A percentile compares a stretch with the other conserved stretches of the same genome.
Evolutionary conservation across 2,329 filamentous ascomycete species (phyloP).

Genomic region (Nothophaeocryptopus gaeumannii): DNA sequence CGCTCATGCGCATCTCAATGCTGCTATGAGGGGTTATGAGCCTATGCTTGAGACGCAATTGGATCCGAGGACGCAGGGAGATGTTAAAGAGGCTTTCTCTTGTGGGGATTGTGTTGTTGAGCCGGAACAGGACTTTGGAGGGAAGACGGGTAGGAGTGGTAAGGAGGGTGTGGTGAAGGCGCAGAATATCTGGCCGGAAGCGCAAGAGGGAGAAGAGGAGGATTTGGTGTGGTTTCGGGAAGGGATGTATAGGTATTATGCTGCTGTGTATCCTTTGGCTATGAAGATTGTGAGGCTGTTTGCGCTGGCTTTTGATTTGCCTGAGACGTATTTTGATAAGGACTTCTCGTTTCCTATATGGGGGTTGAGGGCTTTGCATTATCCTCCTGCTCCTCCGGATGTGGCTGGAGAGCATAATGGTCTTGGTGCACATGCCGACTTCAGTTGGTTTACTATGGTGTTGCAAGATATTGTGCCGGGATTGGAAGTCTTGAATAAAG

Average conservation of each 20-base stretch:
- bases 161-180: conserved; percentile 22
- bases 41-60: conserved; percentile 38
- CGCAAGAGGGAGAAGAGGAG: conserved; percentile 20
- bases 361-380: conserved; percentile 42
- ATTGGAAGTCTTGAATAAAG: conserved; percentile 44
- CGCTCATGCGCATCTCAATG: conserved; percentile 36
- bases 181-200: conserved; percentile 38
- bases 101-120: conserved; percentile 41
- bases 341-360: conserved; percentile 42
- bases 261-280: conserved; percentile 31
- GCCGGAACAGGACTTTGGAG: conserved; percentile 35
- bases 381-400: conserved; percentile 36
- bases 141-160: conserved; percentile 7
- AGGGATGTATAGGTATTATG: conserved; percentile 38
- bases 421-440: conserved; percentile 42
- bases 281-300: conserved; percentile 36
- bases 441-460: conserved; percentile 45
- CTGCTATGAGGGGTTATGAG: conserved; percentile 38
- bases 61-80: conserved; percentile 36
- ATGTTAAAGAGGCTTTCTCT: conserved; percentile 35
- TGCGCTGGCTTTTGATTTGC: conserved; percentile 35
- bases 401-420: conserved; percentile 27
- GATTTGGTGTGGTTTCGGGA: conserved; percentile 30
- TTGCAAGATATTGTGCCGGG: conserved; percentile 31
- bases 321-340: conserved; percentile 34